Percentiles rank a stretch among this genome's conserved stretches.
Evolutionary conservation across 2,329 filamentous ascomycete genomes (phyloP).

Genomic region (Capronia coronata): DNA sequence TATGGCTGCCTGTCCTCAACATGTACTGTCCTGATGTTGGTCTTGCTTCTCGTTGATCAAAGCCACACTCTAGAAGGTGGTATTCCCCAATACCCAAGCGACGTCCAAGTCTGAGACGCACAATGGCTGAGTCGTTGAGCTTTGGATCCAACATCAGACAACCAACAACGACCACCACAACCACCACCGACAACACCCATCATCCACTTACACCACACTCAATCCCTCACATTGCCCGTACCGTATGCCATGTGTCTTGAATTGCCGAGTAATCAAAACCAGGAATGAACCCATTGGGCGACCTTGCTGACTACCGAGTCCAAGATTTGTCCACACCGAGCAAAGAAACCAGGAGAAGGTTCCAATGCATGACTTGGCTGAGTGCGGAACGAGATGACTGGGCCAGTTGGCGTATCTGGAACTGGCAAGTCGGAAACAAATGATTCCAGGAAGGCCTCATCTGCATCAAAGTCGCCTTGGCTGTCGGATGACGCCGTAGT

Average conservation of each 20-base stretch:
- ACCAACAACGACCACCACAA: neutral
- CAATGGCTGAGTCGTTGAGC: neutral
- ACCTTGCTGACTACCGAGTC: slow-evolving; percentile 9
- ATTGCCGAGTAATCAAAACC: slow-evolving; percentile 13
- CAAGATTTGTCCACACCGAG: slow-evolving; percentile 8
- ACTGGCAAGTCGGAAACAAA: slow-evolving; percentile 4
- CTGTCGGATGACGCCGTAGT: neutral
- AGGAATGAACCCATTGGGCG: slow-evolving; percentile 5
- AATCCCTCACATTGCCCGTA: slow-evolving; percentile 4
- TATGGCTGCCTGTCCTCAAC: neutral
- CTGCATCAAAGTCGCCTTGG: slow-evolving; percentile 8
- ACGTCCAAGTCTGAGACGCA: neutral
- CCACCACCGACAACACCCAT: neutral
- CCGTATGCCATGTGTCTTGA: slow-evolving; percentile 10
- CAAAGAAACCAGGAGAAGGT: slow-evolving; percentile 10
- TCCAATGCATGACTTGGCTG: slow-evolving; percentile 4
- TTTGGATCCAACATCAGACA: neutral
- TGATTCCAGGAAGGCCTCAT: slow-evolving; percentile 4
- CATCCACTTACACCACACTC: neutral
- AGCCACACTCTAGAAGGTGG: neutral
- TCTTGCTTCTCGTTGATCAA: no score
- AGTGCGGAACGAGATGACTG: slow-evolving; percentile 6
- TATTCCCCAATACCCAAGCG: neutral
- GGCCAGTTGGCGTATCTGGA: slow-evolving; percentile 7
- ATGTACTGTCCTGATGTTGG: neutral